phyloP scores from a whole-genome alignment of 306 rosid genomes.

The Myrica gale region DNA sequence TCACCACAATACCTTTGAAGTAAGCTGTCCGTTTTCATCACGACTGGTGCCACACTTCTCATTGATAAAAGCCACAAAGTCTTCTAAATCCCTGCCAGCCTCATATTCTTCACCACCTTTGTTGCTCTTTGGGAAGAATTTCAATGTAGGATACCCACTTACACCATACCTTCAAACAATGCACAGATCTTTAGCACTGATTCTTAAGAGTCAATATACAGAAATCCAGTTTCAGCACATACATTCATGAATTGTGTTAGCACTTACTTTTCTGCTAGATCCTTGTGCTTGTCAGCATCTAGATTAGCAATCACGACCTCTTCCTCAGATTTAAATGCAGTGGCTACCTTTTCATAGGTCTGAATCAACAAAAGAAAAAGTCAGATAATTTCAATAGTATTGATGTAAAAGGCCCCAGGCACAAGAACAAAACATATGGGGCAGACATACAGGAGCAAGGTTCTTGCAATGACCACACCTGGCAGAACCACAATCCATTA shows the following conservation, averaged over 20 bases:
- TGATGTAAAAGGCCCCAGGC: conserved; percentile 14
- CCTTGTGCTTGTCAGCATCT: conserved; percentile 87
- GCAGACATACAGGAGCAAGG: conserved; percentile 88
- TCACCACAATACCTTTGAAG: conserved; percentile 49
- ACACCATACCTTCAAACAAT: conserved; percentile 66
- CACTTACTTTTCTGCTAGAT: conserved; percentile 88
- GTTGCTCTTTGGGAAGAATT: conserved; percentile 82
- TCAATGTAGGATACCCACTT: conserved; percentile 85
- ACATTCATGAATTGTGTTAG: background rate
- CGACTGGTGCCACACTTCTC: conserved; percentile 74
- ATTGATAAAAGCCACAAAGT: conserved; percentile 71
- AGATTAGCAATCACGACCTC: conserved; percentile 77
- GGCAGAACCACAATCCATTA: conserved; percentile 29
- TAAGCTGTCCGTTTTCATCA: conserved; percentile 75
- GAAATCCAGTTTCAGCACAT: background rate
- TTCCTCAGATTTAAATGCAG: conserved; percentile 71
- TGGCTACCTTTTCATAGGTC: conserved; percentile 83
- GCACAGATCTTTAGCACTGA: conserved; percentile 9
- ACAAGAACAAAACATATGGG: conserved; percentile 20
- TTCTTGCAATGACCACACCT: conserved; percentile 97
- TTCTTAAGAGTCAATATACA: conserved; percentile 2
- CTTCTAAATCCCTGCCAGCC: conserved; percentile 84
- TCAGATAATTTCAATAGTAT: conserved; percentile 13
- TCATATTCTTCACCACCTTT: conserved; percentile 86
- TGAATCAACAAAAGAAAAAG: conserved; percentile 30